phyloP scores from a whole-genome alignment of 2,329 filamentous ascomycete genomes.

The Fusarium napiforme region DNA sequence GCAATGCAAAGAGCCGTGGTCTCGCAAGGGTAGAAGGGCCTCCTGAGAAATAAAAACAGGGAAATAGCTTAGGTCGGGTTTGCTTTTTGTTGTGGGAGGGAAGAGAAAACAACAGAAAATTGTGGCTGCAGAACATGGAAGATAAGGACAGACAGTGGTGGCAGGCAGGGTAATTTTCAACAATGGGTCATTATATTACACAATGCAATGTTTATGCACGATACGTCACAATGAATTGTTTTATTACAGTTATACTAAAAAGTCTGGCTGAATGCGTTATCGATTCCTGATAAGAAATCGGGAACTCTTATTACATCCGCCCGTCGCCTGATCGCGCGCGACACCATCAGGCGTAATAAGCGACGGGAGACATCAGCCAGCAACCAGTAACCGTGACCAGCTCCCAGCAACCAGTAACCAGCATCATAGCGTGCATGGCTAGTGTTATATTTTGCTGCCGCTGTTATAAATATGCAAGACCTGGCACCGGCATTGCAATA shows the following conservation, averaged over 20 bases:
- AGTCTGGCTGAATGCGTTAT: neutral
- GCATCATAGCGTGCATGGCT: neutral
- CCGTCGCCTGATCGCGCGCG: neutral
- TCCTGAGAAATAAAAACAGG: neutral
- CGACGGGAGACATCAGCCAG: neutral
- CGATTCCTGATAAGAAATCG: neutral
- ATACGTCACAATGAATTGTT: neutral
- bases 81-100: neutral
- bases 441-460: neutral
- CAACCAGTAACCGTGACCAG: neutral
- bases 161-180: neutral
- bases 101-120: slow-evolving; percentile 1
- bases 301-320: neutral
- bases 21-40: neutral
- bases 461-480: neutral
- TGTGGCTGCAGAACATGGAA: neutral
- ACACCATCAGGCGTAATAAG: neutral
- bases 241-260: neutral
- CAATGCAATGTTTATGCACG: neutral
- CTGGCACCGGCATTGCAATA: neutral
- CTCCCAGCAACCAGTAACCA: neutral
- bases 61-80: neutral
- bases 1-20: neutral
- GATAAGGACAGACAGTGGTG: neutral
- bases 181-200: neutral